phyloP scores from a whole-genome alignment of 2,329 filamentous ascomycete genomes.

The Beauveria pseudobassiana region DNA sequence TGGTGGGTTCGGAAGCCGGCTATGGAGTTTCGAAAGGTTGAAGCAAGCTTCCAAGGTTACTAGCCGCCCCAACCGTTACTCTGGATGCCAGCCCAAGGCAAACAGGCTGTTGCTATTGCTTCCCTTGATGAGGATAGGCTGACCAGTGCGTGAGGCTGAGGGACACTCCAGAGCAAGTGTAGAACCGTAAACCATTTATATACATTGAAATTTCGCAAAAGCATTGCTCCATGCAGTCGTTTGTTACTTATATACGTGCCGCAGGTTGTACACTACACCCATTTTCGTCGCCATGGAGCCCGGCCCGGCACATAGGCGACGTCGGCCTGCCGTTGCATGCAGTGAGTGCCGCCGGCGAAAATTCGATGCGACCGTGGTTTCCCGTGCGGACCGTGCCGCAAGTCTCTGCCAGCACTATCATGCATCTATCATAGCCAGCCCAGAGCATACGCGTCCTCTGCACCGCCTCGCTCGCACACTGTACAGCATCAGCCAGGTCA shows the following conservation, averaged over 20 bases:
- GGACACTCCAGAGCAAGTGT: too few relatives aligned
- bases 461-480: background rate
- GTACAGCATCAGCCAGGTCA: background rate
- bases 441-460: background rate
- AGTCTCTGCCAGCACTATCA: constrained; percentile 11
- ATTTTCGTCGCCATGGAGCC: constrained; percentile 11
- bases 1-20: background rate
- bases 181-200: background rate
- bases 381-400: constrained; percentile 15
- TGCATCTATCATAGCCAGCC: constrained; percentile 15
- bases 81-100: background rate
- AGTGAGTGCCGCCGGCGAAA: constrained; percentile 16
- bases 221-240: too few relatives aligned
- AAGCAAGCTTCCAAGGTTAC: background rate
- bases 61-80: background rate
- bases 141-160: background rate
- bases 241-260: background rate
- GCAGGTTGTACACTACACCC: background rate
- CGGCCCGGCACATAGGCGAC: constrained; percentile 13
- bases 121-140: background rate
- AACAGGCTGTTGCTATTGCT: background rate
- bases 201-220: background rate
- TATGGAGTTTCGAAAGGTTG: background rate
- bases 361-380: constrained; percentile 14
- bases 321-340: constrained; percentile 15